Evolutionary conservation across 2,329 filamentous ascomycete genomes (phyloP), one percentile per base, ranked within the genome.

Genomic region (Cladophialophora bantiana): DNA sequence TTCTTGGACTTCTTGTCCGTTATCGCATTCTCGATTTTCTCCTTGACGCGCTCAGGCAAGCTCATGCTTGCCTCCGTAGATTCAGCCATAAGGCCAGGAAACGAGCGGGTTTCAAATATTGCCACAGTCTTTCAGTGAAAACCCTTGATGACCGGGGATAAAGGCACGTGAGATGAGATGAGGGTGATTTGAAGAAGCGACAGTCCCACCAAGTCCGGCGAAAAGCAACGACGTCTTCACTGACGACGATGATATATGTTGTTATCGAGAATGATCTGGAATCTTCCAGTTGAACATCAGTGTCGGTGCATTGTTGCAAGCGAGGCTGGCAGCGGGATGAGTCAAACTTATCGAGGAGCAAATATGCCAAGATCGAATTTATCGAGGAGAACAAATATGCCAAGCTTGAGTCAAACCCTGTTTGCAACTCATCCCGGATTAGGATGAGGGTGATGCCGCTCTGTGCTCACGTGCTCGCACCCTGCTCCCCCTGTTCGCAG

Each of bases 41-140:
- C 84, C 65, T 81, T 81, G 35, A 82, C 79, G 9, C 71, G 67
- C 57, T 72, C 71, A 15, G 68, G 69, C 50, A 73, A 56, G 42
- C 34, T 58, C 45, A 66, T 64, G 20, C 65, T 68, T 52, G 61
- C 59, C 36, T 68, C 70, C 18, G 64, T 62, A 7, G 64, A 57
- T 50, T 71, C 68, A 26, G 70, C 69, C 71, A 73, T 73, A 15
- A 15, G 36, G 55, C 50, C 60, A 13, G n/a, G 32, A 32, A 18
- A n/a, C 10, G 38, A 20, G 40, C 12, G 9, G 9, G 3, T 42
- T 32, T 52, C 26, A 34, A 34, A 42, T 15, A 32, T 53, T n/a
- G 15, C 38, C 34, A 9, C 7, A 40, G 26, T 18, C 15, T 1
- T 40, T 38, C 5, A 36, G 45, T 26, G 35, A 34, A 12, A 20